These are phyloP conservation scores for Corymbia citriodora DNA, from an alignment of 441 rosid species.

Conservation along the genomic window DNA sequence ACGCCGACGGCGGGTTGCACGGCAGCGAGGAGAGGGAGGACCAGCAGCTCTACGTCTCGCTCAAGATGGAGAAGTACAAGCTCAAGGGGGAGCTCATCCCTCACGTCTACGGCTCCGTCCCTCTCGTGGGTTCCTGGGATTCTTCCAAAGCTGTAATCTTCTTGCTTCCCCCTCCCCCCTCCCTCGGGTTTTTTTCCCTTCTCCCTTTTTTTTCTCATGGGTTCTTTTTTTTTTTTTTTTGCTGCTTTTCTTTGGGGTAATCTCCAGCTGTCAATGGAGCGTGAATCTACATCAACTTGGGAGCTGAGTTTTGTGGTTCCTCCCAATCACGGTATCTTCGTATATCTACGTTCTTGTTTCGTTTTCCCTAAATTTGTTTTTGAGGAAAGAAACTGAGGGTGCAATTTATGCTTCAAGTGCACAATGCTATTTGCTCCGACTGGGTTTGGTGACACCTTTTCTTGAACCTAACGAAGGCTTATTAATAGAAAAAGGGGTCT, in stretches of 20 bases:
- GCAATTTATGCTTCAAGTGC: neutral
- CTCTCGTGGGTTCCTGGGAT: constrained; percentile 95
- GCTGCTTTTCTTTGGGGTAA: neutral
- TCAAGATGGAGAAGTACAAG: constrained; percentile 82
- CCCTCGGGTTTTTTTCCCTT: neutral
- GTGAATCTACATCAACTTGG: constrained; percentile 93
- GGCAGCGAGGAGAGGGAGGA: constrained; percentile 38
- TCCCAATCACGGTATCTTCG: constrained; percentile 73
- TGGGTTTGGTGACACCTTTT: neutral
- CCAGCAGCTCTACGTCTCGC: constrained; percentile 73
- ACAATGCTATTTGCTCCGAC: neutral
- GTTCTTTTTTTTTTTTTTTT: neutral
- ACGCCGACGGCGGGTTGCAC: constrained; percentile 39
- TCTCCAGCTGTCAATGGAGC: constrained; percentile 70
- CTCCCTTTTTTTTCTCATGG: neutral
- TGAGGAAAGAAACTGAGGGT: neutral
- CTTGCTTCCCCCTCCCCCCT: neutral
- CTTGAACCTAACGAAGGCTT: neutral
- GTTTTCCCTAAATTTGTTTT: neutral
- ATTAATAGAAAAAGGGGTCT: neutral
- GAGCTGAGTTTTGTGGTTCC: constrained; percentile 95
- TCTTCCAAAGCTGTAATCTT: constrained; percentile 67
- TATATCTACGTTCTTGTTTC: neutral
- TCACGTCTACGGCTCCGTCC: constrained; percentile 88
- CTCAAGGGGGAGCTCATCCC: constrained; percentile 80